phyloP scores from a whole-genome alignment of 768 basidiomycete species.

The Xerocomus spinulosus region DNA sequence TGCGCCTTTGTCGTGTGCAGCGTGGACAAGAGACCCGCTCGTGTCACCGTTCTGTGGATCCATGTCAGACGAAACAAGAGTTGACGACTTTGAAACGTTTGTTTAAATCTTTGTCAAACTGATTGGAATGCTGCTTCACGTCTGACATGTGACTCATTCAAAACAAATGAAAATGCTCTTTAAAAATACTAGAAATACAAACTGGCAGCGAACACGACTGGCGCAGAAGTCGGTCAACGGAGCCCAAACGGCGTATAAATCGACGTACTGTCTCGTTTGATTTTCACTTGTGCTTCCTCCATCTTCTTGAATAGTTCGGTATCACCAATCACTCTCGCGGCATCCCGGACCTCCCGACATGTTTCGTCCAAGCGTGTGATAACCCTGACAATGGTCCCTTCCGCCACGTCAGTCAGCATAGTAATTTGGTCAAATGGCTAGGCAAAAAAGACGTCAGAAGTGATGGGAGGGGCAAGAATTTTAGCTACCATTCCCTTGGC shows the following conservation, averaged over 20 bases:
- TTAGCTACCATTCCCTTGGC: slow-evolving; percentile 90
- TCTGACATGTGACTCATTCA: slow-evolving; percentile 12
- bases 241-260: background rate
- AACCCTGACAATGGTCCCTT: slow-evolving; percentile 94
- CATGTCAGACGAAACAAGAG: slow-evolving; percentile 12
- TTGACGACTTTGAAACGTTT: background rate
- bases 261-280: slow-evolving; percentile 91
- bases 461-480: background rate
- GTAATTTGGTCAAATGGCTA: slow-evolving; percentile 97
- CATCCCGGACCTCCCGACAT: slow-evolving; percentile 94
- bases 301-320: slow-evolving; percentile 95
- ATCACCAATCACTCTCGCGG: slow-evolving; percentile 95
- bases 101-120: slow-evolving; percentile 14
- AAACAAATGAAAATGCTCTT: background rate
- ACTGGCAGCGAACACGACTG: slow-evolving; percentile 85
- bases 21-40: slow-evolving; percentile 4
- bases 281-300: slow-evolving; percentile 91
- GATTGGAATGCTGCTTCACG: slow-evolving; percentile 19
- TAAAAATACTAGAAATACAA: slow-evolving; percentile 62
- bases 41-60: background rate
- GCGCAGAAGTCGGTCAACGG: slow-evolving; percentile 5
- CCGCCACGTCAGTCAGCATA: slow-evolving; percentile 85
- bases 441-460: background rate
- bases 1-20: background rate
- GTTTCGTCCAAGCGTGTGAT: slow-evolving; percentile 97